Base-by-base conservation (phyloP, 129 eudicot species). In the Ambrosia artemisiifolia region DNA sequence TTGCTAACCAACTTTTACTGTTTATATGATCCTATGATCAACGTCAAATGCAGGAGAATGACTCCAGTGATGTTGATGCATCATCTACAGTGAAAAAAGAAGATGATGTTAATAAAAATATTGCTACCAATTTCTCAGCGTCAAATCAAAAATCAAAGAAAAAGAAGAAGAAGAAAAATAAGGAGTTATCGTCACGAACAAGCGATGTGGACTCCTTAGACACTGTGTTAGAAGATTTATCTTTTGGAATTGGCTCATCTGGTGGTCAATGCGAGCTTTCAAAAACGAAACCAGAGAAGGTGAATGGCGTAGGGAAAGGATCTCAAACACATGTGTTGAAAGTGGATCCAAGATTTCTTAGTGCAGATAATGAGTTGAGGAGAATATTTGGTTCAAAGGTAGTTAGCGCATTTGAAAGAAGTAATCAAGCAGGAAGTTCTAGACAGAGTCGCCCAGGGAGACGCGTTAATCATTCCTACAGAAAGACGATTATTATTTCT, bases 351-450 rank as follows among this genome's bases (percentile, higher is more conserved):
- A 90, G 75, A 74, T 85, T 78, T 65, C 86, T 93, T 9, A 90
- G 83, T 78, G 96, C 95, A 10, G 95, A 93, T 80, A 89, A 87
- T 75, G 98, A 93, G 87, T 73, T 93, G 56, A 82, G 92, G 43
- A 87, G 96, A 61, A 93, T 93, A 80, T 93, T 93, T 76, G 98
- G 98, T 64, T 87, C 96, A 14, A 89, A 83, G 77, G 98, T 93
- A 30, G 98, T 93, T 20, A 81, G 82, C 61, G 82, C 95, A 62
- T 84, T 80, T 83, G 95, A 86, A 82, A 90, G 69, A 83, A 72
- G 86, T 71, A 75, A 81, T 57, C 86, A 82, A 70, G 55, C 92
- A 24, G 92, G 88, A 76, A 82, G 85, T 81, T 87, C 96, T 67
- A 90, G 96, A 79, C 87, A 79, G 76, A 71, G 32, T n/a, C 95